Conservation (phyloP, 345 rosid genomes). For the Moricandia arvensis region DNA sequence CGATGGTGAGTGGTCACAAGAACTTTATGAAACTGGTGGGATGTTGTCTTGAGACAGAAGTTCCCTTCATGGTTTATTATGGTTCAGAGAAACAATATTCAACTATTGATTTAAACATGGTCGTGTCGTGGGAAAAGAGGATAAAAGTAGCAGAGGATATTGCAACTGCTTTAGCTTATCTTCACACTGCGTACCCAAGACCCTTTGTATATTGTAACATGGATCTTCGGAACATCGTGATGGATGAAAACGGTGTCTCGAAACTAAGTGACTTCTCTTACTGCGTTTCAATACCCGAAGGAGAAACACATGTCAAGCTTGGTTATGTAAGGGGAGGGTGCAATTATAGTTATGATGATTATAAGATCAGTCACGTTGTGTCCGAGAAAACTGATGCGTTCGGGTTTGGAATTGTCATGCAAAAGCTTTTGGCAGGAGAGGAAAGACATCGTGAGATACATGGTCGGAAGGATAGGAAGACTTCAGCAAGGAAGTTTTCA, state of each 20-base stretch:
- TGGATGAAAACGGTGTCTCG: background rate
- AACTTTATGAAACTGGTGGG: slow-evolving; percentile 2
- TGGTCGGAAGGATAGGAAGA: background rate
- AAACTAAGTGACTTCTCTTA: background rate
- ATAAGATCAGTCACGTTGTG: background rate
- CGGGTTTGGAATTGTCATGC: slow-evolving; percentile 8
- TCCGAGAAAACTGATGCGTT: background rate
- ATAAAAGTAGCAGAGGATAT: slow-evolving; percentile 11
- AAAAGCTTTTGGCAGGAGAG: background rate
- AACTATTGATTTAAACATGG: background rate
- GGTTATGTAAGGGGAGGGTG: background rate
- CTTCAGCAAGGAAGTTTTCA: background rate
- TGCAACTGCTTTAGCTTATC: slow-evolving; percentile 5
- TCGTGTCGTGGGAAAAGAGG: background rate
- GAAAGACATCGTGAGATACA: background rate
- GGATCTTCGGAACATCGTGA: background rate
- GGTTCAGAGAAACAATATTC: slow-evolving; percentile 3
- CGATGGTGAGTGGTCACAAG: slow-evolving; percentile 17
- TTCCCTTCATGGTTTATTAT: slow-evolving; percentile 9
- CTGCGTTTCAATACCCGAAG: background rate
- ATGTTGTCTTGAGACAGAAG: background rate
- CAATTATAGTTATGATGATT: background rate
- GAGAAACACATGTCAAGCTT: slow-evolving; percentile 8
- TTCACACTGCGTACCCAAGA: slow-evolving; percentile 9
- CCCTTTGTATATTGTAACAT: slow-evolving; percentile 5